Conservation (phyloP, 768 basidiomycete genomes). For the Suillus plorans region DNA sequence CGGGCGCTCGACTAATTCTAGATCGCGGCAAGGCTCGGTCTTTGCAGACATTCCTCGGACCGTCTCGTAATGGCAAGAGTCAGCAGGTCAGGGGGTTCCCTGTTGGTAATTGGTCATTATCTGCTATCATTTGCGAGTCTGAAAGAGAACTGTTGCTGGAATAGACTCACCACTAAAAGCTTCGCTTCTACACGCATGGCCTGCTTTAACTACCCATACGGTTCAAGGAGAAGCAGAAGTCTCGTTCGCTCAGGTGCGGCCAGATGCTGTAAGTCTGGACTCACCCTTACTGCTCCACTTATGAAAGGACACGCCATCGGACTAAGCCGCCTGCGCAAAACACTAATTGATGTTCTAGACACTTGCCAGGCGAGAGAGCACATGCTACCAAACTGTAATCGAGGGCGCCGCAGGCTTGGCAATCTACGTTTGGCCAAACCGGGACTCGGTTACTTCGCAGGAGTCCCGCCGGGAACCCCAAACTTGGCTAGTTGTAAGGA, state of each 20-base stretch:
- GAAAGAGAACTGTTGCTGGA: background rate
- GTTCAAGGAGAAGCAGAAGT: background rate
- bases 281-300: background rate
- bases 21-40: background rate
- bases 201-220: background rate
- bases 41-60: constrained; percentile 2
- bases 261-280: background rate
- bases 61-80: background rate
- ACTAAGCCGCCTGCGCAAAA: background rate
- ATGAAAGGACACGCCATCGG: background rate
- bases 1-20: background rate
- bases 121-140: background rate
- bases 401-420: background rate
- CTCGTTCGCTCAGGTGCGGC: background rate
- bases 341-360: background rate
- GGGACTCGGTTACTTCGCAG: background rate
- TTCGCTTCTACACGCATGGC: background rate
- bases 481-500: background rate
- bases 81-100: background rate
- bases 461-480: background rate
- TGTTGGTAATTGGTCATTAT: background rate
- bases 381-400: background rate
- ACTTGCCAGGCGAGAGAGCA: background rate
- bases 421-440: background rate
- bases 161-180: background rate